Base-by-base conservation (phyloP, 164 flowering plant genomes). In the Magnolia sinica region DNA sequence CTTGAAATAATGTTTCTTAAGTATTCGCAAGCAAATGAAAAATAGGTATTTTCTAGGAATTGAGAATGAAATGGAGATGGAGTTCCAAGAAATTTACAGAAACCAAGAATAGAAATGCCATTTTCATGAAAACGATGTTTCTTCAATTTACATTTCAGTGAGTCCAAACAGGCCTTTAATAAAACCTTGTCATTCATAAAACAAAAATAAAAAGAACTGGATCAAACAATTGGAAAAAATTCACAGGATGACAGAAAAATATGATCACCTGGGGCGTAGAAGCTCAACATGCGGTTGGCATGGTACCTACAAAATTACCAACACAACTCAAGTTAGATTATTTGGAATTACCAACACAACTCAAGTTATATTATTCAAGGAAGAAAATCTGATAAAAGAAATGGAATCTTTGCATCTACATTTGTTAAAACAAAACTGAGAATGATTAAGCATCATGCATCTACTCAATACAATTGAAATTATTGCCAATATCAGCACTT, bases 201-300 rank as follows among this genome's bases (percentile, higher is more conserved):
- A 27, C 1, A 37, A 37, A 37, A 37, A 37, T 4, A 37, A 37
- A 37, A 5, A 37, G 45, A 37, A 37, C 45, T 37, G 7, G 45
- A 52, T 52, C 19, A 71, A 71, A 71, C 9, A 50, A 50, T 13
- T 20, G 16, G n/a, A 65, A 59, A 19, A 23, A n/a, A 9, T 20
- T 49, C 1, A 50, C 19, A 50, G 4, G 31, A 75, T 52, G 64
- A 22, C 50, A 37, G 69, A 45, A 50, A 64, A 67, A 31, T 37
- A 64, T 49, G 8, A 27, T 27, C 29, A 90, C 94, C 94, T 85
- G 94, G 97, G 65, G 98, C 98, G 68, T 91, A 91, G 86, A 95
- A 95, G 84, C 98, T 95, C 82, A 95, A 77, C 98, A 95, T 93
- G 52, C 98, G 86, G 76, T 93, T 95, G 18, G 98, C 98, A 79